phyloP scores from a whole-genome alignment of 1,284 basidiomycete genomes.

The Hypsizygus ulmarius region DNA sequence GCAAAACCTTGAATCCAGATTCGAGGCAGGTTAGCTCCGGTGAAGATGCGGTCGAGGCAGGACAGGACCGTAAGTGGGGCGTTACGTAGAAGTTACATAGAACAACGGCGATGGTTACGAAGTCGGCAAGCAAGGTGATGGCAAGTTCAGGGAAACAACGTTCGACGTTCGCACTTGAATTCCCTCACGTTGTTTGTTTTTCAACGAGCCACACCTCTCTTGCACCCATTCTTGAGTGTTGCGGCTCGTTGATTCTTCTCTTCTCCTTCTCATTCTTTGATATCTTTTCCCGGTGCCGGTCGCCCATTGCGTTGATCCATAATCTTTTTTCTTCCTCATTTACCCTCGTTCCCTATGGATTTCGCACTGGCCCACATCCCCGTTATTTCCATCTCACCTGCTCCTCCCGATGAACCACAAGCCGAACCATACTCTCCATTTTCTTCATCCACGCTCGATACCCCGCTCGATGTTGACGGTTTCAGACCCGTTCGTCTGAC shows the following conservation, averaged over 20 bases:
- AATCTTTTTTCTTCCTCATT: slow-evolving; percentile 19
- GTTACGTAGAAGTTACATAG: no score
- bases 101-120: slow-evolving; percentile 7
- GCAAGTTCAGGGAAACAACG: background rate
- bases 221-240: slow-evolving; percentile 17
- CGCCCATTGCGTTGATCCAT: slow-evolving; percentile 27
- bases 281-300: slow-evolving; percentile 34
- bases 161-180: background rate
- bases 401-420: slow-evolving; percentile 49
- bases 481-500: slow-evolving; percentile 58
- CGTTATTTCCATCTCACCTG: slow-evolving; percentile 64
- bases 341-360: slow-evolving; percentile 40
- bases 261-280: slow-evolving; percentile 20
- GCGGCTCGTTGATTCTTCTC: slow-evolving; percentile 16
- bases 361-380: slow-evolving; percentile 49
- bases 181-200: slow-evolving; percentile 1
- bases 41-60: background rate
- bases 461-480: slow-evolving; percentile 37
- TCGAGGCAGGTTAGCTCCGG: background rate
- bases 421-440: slow-evolving; percentile 65
- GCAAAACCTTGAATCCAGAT: background rate
- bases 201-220: slow-evolving; percentile 12
- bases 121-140: slow-evolving; percentile 9
- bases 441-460: slow-evolving; percentile 24
- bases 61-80: no score